Evolutionary conservation across 78 protist genomes (phyloP).

Genomic region (Cavenderia fasciculata): DNA sequence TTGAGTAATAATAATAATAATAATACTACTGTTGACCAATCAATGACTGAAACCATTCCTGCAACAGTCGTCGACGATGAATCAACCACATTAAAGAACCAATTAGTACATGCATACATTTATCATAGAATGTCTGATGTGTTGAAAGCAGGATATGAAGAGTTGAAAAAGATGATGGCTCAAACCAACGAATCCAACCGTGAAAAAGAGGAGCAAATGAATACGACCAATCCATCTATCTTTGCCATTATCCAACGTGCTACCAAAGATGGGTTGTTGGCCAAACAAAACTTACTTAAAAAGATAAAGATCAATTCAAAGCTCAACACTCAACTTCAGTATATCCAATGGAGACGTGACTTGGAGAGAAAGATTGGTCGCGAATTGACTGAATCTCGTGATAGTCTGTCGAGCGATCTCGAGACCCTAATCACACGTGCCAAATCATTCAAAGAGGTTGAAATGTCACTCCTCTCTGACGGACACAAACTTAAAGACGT

Average conservation of each 20-base stretch:
- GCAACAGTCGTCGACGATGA: too few relatives aligned
- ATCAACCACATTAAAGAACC: not conserved
- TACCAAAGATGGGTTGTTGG: conserved; percentile 29
- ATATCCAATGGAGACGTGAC: conserved; percentile 40
- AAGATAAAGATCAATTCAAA: conserved; percentile 47
- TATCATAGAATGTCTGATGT: conserved; percentile 1
- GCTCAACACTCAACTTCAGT: not conserved
- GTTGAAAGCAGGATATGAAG: conserved; percentile 32
- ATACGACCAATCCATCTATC: conserved; percentile 49
- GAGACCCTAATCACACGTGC: not conserved
- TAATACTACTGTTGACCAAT: too few relatives aligned
- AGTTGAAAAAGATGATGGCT: conserved; percentile 6
- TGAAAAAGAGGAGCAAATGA: conserved; percentile 20
- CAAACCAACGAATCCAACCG: conserved; percentile 19
- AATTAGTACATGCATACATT: not conserved
- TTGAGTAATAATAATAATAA: not conserved
- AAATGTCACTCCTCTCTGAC: not conserved
- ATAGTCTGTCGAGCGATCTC: not conserved
- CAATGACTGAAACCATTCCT: too few relatives aligned
- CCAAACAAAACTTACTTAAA: conserved; percentile 43
- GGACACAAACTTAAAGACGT: not conserved
- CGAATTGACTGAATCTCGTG: conserved; percentile 10
- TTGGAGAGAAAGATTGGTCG: conserved; percentile 13
- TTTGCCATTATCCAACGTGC: conserved; percentile 24
- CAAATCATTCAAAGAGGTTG: not conserved